A percentile compares a stretch with the other conserved stretches of the same genome.
Evolutionary conservation across 2,329 filamentous ascomycete species (phyloP).

Genomic region (Ramularia endophylla): DNA sequence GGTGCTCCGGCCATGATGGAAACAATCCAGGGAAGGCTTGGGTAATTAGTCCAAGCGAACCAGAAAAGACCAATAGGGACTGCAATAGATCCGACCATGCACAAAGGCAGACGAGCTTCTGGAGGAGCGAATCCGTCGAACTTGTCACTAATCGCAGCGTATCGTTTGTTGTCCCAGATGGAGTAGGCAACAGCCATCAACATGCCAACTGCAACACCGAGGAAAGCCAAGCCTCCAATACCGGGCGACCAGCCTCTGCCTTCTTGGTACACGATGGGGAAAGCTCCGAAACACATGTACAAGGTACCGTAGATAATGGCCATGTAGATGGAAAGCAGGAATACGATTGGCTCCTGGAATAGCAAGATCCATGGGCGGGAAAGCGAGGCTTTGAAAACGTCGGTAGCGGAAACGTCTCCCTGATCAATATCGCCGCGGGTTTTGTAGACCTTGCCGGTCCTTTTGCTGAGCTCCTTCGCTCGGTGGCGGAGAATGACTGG

Average conservation of each 20-base stretch:
- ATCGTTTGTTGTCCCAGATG: constrained; percentile 49
- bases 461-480: constrained; percentile 45
- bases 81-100: constrained; percentile 56
- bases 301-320: constrained; percentile 44
- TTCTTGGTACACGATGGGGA: constrained; percentile 56
- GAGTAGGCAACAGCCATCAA: constrained; percentile 52
- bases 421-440: constrained; percentile 40
- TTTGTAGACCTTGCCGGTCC: constrained; percentile 51
- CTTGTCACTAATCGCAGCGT: constrained; percentile 41
- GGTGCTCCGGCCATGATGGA: constrained; percentile 47
- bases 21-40: constrained; percentile 51
- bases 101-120: constrained; percentile 59
- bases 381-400: constrained; percentile 50
- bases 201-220: constrained; percentile 65
- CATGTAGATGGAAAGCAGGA: constrained; percentile 42
- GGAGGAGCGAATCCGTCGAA: constrained; percentile 55
- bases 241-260: constrained; percentile 54
- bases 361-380: constrained; percentile 63
- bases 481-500: constrained; percentile 52
- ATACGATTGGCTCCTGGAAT: constrained; percentile 42
- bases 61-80: constrained; percentile 62
- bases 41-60: constrained; percentile 62
- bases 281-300: constrained; percentile 44
- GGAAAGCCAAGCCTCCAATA: constrained; percentile 58
- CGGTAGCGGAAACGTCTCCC: constrained; percentile 29